Evolutionary conservation across 768 basidiomycete species (phyloP).

Genomic region (Melanogaster broomeanus): DNA sequence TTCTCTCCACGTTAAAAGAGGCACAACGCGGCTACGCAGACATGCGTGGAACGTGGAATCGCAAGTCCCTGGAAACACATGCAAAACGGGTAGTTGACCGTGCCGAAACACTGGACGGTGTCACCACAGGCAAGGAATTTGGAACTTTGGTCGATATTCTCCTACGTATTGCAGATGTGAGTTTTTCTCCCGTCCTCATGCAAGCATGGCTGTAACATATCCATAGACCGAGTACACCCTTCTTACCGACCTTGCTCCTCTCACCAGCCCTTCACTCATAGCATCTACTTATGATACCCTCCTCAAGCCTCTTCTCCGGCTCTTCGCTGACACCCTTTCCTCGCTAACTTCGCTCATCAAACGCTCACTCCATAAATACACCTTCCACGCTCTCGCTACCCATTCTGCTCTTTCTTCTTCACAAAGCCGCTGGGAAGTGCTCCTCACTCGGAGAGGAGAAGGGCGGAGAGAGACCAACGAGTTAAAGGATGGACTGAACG

Average conservation of each 20-base stretch:
- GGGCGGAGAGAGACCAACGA: constrained; percentile 58
- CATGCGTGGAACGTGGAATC: constrained; percentile 80
- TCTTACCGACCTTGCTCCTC: constrained; percentile 61
- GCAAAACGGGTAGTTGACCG: constrained; percentile 70
- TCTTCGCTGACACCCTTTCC: constrained; percentile 66
- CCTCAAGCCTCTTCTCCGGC: constrained; percentile 60
- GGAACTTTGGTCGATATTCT: constrained; percentile 70
- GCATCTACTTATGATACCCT: constrained; percentile 62
- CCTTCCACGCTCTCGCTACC: constrained; percentile 75
- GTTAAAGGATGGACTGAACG: constrained; percentile 66
- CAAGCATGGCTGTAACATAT: not conserved
- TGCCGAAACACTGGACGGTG: constrained; percentile 66
- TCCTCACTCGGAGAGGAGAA: constrained; percentile 54
- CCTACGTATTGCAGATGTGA: constrained; percentile 65
- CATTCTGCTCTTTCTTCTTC: constrained; percentile 59
- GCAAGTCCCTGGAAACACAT: constrained; percentile 72
- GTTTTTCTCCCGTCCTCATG: constrained; percentile 14
- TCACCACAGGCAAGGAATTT: constrained; percentile 69
- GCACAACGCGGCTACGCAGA: constrained; percentile 84
- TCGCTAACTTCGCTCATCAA: constrained; percentile 70
- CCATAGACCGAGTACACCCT: constrained; percentile 68
- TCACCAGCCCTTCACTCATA: constrained; percentile 51
- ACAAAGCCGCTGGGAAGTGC: constrained; percentile 67
- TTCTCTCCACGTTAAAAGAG: constrained; percentile 66
- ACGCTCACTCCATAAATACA: constrained; percentile 74